These are phyloP conservation scores for Amanita exitialis DNA, from an alignment of 768 basidiomycete species.

Conservation along the genomic window DNA sequence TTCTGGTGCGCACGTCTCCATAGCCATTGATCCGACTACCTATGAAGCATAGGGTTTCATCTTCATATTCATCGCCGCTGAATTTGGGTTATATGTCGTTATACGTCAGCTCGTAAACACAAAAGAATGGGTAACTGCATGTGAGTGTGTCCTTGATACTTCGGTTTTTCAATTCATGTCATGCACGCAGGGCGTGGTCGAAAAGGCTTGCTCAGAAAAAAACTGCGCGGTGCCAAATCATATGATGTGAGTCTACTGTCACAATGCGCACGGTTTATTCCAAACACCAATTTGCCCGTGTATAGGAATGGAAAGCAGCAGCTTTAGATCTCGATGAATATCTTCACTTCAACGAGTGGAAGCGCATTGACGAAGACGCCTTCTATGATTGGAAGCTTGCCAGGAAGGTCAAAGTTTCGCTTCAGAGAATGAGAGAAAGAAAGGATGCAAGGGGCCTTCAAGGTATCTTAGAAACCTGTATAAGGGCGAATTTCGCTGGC, in stretches of 20 bases:
- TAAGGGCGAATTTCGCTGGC: conserved; percentile 89
- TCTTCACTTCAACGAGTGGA: conserved; percentile 87
- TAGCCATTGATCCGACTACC: not conserved
- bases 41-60: conserved; percentile 53
- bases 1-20: conserved; percentile 44
- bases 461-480: conserved; percentile 85
- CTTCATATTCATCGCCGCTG: conserved; percentile 69
- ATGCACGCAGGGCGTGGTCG: conserved; percentile 63
- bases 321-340: conserved; percentile 74
- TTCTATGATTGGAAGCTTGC: conserved; percentile 92
- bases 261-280: not conserved
- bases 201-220: conserved; percentile 68
- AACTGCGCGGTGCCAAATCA: conserved; percentile 60
- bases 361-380: conserved; percentile 73
- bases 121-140: conserved; percentile 88
- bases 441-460: conserved; percentile 81
- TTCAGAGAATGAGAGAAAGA: conserved; percentile 59
- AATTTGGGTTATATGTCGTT: conserved; percentile 81
- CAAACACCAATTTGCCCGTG: not conserved
- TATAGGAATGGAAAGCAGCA: conserved; percentile 78
- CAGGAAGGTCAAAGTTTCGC: conserved; percentile 52
- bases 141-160: conserved; percentile 31
- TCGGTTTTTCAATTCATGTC: conserved; percentile 1
- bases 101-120: conserved; percentile 90
- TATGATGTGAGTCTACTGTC: conserved; percentile 45